A percentile compares a stretch with the other conserved stretches of the same genome.
phyloP scores from a whole-genome alignment of 2,329 filamentous ascomycete species.

The Sphaerulina populicola region DNA sequence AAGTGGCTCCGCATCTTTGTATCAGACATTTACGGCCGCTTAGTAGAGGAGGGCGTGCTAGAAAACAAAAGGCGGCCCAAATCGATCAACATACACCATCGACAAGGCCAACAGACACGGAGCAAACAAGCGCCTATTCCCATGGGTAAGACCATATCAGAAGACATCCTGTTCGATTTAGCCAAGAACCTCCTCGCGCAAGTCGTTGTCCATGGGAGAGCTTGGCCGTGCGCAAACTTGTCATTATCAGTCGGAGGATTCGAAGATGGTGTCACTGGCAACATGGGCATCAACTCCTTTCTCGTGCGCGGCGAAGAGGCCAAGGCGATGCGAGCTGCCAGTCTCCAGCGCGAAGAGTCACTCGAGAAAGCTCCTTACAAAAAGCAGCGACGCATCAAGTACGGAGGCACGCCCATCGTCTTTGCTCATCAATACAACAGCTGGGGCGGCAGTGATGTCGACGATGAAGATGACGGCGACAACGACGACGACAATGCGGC shows the following conservation, averaged over 20 bases:
- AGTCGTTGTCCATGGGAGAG: conserved; percentile 64
- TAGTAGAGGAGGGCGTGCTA: conserved; percentile 82
- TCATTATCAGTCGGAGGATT: conserved; percentile 86
- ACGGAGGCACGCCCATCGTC: conserved; percentile 32
- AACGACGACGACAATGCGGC: conserved; percentile 6
- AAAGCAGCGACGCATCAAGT: conserved; percentile 34
- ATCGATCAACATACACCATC: conserved; percentile 76
- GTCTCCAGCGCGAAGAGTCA: conserved; percentile 19
- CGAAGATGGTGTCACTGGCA: conserved; percentile 75
- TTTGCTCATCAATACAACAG: conserved; percentile 27
- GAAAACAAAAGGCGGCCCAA: conserved; percentile 81
- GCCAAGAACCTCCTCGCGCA: conserved; percentile 70
- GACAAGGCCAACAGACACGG: conserved; percentile 62
- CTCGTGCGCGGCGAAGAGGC: conserved; percentile 60
- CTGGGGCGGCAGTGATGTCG: conserved; percentile 15
- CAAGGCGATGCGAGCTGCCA: conserved; percentile 37
- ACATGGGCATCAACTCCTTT: conserved; percentile 78
- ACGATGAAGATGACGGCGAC: conserved; percentile 15
- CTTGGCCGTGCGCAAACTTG: conserved; percentile 88
- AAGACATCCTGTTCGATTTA: conserved; percentile 63
- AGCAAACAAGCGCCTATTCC: conserved; percentile 72
- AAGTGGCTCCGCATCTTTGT: conserved; percentile 87
- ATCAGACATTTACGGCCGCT: conserved; percentile 79
- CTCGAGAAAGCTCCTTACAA: conserved; percentile 22
- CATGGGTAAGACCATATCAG: conserved; percentile 63